Percentiles rank a stretch among this genome's conserved stretches.
These are phyloP conservation scores for Pseudogymnoascus sp. DNA, from an alignment of 2,329 filamentous ascomycete species.

Conservation along the genomic window DNA sequence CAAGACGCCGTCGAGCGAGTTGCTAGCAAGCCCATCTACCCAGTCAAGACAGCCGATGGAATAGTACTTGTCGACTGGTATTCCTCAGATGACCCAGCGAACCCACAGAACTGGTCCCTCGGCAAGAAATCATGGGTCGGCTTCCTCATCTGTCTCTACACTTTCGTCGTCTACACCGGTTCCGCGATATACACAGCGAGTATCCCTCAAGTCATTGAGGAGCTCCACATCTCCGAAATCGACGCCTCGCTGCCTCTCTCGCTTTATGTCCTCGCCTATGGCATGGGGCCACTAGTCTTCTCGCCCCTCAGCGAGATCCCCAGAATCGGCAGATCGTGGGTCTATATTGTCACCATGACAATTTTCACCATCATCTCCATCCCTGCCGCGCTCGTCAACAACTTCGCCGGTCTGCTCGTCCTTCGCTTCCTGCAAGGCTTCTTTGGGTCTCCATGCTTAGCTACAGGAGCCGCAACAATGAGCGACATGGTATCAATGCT, in stretches of 20 bases:
- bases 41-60: slow-evolving; percentile 44
- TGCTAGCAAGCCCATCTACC: slow-evolving; percentile 37
- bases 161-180: slow-evolving; percentile 50
- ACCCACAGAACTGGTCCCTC: slow-evolving; percentile 49
- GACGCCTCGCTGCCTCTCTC: slow-evolving; percentile 51
- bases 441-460: slow-evolving; percentile 58
- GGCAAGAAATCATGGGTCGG: slow-evolving; percentile 36
- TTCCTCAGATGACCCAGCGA: slow-evolving; percentile 45
- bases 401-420: slow-evolving; percentile 56
- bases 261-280: slow-evolving; percentile 57
- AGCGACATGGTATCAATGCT: slow-evolving; percentile 48
- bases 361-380: slow-evolving; percentile 61
- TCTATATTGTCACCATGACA: slow-evolving; percentile 60
- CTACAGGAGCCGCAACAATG: slow-evolving; percentile 47
- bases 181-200: slow-evolving; percentile 42
- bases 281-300: slow-evolving; percentile 57
- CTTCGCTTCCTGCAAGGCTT: slow-evolving; percentile 59
- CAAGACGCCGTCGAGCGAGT: slow-evolving; percentile 32
- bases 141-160: slow-evolving; percentile 47
- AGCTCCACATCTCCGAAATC: slow-evolving; percentile 45
- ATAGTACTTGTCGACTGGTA: slow-evolving; percentile 48
- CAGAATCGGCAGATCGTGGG: slow-evolving; percentile 56
- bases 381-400: slow-evolving; percentile 54
- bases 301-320: slow-evolving; percentile 62
- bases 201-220: slow-evolving; percentile 39